Base-by-base conservation (phyloP, 1,284 basidiomycete species). In the Pseudozyma flocculosa region DNA sequence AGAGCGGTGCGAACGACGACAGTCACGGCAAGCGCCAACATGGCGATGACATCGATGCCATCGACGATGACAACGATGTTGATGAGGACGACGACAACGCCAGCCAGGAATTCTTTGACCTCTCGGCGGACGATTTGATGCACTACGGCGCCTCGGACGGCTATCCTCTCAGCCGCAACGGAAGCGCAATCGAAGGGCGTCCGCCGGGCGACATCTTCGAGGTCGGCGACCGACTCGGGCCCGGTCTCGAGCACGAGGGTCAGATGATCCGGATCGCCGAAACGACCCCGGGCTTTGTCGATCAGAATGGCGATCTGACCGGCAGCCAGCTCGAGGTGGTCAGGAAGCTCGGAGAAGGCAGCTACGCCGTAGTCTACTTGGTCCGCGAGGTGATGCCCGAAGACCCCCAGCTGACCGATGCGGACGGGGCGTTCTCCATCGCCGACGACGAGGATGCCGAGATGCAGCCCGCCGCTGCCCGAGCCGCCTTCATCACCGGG, bases 281-380 rank as follows among this genome's bases (percentile, higher is more conserved):
- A 37, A 73, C 73, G 8, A 70, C 65, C 13, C 47, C 52, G 2
- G 75, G 72, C 4, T 73, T 76, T 42, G 61, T 55, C 4, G 72
- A 62, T n/a, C 72, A 73, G 52, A 61, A 72, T 24, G 50, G 50
- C 4, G 65, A 71, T 26, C 37, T 59, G 10, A 60, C 61, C 0
- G 59, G 69, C 21, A 69, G 57, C 37, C 57, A 69, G 42, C 54
- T 78, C 19, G 66, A 76, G 44, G 67, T 78, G 23, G 53, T 75
- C 15, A 57, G 67, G 30, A 72, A 73, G 43, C 61, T 78, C 2
- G 75, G 75, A 11, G 68, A 70, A 40, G 75, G 75, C 17, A 76
- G 74, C 55, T 76, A 78, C 43, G 75, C 75, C 3, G 65, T 70
- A 13, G 75, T 78, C 39, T 78, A 78, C 34, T 61, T 76, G 2